phyloP scores from a whole-genome alignment of 331 rosid genomes.

The Telfairia occidentalis region DNA sequence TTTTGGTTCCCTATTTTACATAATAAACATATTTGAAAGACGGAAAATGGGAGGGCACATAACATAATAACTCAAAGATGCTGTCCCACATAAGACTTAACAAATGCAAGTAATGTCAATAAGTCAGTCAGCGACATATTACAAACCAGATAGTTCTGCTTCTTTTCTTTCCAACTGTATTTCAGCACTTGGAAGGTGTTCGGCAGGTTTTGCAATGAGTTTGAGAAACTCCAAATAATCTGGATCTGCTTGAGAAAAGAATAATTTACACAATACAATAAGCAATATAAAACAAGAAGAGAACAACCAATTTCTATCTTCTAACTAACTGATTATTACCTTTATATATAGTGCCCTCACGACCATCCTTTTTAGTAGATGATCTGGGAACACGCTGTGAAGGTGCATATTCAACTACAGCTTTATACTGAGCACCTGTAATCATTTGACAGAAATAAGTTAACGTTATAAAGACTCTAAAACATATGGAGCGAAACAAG shows the following conservation, averaged over 20 bases:
- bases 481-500: not conserved
- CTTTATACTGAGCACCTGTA: constrained; percentile 66
- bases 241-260: constrained; percentile 47
- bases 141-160: constrained; percentile 89
- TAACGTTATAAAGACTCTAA: not conserved
- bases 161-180: constrained; percentile 95
- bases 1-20: not conserved
- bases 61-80: not conserved
- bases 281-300: not conserved
- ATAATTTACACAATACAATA: constrained; percentile 7
- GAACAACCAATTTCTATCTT: not conserved
- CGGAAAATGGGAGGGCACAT: not conserved
- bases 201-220: constrained; percentile 63
- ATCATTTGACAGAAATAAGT: not conserved
- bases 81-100: not conserved
- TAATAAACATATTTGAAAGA: not conserved
- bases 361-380: constrained; percentile 56
- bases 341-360: constrained; percentile 84
- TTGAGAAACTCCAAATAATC: constrained; percentile 92
- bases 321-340: constrained; percentile 28
- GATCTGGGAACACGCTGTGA: constrained; percentile 72
- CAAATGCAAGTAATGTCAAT: not conserved
- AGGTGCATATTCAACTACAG: constrained; percentile 88
- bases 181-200: constrained; percentile 97
- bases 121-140: not conserved